A percentile compares a stretch with the other conserved stretches of the same genome.
Conservation (phyloP, 768 basidiomycete genomes). For the Boletellus ananiceps region DNA sequence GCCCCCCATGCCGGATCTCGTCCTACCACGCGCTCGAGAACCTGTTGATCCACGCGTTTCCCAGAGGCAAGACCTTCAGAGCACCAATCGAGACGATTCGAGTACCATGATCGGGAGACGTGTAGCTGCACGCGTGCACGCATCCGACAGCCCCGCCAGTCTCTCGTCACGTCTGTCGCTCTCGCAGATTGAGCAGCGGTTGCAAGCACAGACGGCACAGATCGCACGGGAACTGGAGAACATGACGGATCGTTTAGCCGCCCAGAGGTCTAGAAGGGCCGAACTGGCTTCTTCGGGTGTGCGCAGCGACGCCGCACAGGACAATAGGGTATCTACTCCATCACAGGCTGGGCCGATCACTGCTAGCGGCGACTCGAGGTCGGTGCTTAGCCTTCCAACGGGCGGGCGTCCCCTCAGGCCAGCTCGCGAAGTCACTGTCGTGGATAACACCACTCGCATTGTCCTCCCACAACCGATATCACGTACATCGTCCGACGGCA, state of each 20-base stretch:
- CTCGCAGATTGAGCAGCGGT: conserved; percentile 26
- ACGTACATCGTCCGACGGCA: conserved; percentile 23
- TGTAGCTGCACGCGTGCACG: conserved; percentile 29
- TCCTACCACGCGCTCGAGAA: conserved; percentile 19
- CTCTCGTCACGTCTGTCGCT: conserved; percentile 19
- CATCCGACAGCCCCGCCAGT: conserved; percentile 15
- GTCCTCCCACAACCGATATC: conserved; percentile 20
- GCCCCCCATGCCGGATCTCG: conserved; percentile 28
- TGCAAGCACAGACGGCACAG: conserved; percentile 28
- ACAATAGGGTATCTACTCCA: neutral
- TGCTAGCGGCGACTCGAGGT: conserved; percentile 2
- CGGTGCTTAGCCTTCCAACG: conserved; percentile 2
- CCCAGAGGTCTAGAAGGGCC: conserved; percentile 22
- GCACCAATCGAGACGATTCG: conserved; percentile 24
- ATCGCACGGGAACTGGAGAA: conserved; percentile 32
- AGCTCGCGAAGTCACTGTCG: conserved; percentile 13
- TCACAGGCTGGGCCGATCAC: neutral
- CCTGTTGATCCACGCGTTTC: conserved; percentile 11
- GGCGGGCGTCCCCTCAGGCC: conserved; percentile 15
- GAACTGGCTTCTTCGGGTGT: conserved; percentile 14
- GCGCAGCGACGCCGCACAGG: conserved; percentile 7
- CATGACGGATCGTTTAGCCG: conserved; percentile 27
- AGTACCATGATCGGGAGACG: conserved; percentile 34
- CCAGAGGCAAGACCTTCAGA: conserved; percentile 21
- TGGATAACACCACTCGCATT: conserved; percentile 18